Base-by-base conservation (phyloP, 2,329 filamentous ascomycete species). In the Akanthomyces dipterigenus region DNA sequence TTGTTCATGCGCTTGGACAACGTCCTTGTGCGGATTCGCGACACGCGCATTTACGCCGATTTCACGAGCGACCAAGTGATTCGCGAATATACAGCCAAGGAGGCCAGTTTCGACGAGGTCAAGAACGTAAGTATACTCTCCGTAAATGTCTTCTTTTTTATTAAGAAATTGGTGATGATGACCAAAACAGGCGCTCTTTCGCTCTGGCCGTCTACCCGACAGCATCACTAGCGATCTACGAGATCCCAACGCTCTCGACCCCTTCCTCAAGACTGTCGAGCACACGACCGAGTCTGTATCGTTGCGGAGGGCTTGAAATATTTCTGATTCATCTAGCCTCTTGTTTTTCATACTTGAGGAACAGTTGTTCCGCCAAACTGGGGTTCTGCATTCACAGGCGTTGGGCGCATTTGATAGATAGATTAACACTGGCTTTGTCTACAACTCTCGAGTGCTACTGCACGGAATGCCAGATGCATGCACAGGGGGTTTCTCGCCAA, bases 1-100 rank as follows among this genome's bases (percentile, higher is more conserved):
- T 88, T 97, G 71, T 99, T 96, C 75, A 90, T 99, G 88, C 83
- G 95, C 62, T 80, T 99, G 43, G 95, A 99, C 70, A 89, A 91
- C 69, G 95, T 99, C 50, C 71, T 99, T 48, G 84, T 97, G 62
- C 82, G 95, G 62, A 84, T 99, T 62, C 82, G 93, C 60, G 95
- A 99, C 71, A 98, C 93, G 1, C 82, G 95, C 64, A 81, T 99
- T 38, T 99, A 96, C 73, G 85, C 97, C 61, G 95, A 99, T 72
- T 96, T 98, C 72, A 84, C 80, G 46, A 86, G 82, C 20, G 84
- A 88, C 55, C 85, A 90, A 70, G 88, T 98, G 34, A 88, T 96
- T 34, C 81, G 93, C 64, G 93, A 99, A 76, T 97, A 96, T 70
- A 90, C 90, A 22, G 88, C 88, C n/a, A 88, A 89, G 71, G 93